These are phyloP conservation scores for sorghum (Sorghum bicolor) DNA, from an alignment of 176 grass and related monocot species.

Conservation along the genomic window Sorghum_bicolor_NCBIv3 NC_012870.2:64756501-64757000, in stretches of 20 bases:
- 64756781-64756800: background rate
- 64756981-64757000: conserved; percentile 57
- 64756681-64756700: no score
- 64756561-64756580: no score
- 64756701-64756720: no score
- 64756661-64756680: no score
- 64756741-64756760: background rate
- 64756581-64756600: no score
- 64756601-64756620: no score
- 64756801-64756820: background rate
- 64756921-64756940: background rate
- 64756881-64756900: background rate
- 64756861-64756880: background rate
- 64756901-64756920: background rate
- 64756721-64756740: background rate
- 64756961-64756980: conserved; percentile 45
- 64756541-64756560: no score
- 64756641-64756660: no score
- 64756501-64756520: no score
- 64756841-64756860: background rate
- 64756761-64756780: background rate
- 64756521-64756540: no score
- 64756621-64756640: no score
- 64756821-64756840: conserved; percentile 22
- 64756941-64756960: conserved; percentile 10